Evolutionary conservation across 331 rosid species (phyloP).

Genomic region (Spiraea crenata): DNA sequence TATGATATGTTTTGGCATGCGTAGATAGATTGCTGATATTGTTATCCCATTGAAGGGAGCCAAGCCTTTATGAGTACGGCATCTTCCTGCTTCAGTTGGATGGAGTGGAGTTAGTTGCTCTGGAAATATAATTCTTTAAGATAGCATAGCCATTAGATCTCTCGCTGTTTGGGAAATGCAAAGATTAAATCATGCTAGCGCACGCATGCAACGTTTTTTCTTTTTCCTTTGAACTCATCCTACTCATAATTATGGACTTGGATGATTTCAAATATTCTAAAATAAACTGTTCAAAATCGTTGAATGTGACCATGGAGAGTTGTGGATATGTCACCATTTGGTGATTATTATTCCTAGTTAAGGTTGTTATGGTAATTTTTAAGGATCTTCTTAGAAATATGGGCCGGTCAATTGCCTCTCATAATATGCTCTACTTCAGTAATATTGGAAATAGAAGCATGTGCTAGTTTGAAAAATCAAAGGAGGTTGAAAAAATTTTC

Average conservation of each 20-base stretch:
- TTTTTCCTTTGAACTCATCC: neutral
- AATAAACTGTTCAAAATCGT: conserved; percentile 1
- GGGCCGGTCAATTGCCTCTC: neutral
- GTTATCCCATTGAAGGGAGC: neutral
- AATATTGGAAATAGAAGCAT: neutral
- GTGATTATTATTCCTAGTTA: neutral
- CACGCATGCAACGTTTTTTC: neutral
- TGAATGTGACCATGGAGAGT: neutral
- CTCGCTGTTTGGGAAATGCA: conserved; percentile 5
- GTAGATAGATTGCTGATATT: conserved; percentile 2
- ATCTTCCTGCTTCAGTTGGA: neutral
- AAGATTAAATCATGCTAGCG: neutral
- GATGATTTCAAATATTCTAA: neutral
- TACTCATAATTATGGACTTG: neutral
- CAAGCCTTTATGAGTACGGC: neutral
- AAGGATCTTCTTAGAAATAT: neutral
- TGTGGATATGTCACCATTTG: neutral
- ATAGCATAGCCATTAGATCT: neutral
- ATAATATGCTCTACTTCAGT: neutral
- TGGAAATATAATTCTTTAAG: neutral
- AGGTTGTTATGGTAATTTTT: neutral
- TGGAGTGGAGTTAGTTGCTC: neutral
- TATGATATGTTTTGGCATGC: conserved; percentile 2
- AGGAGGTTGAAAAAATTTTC: neutral
- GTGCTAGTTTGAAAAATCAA: neutral